phyloP scores from a whole-genome alignment of 371 early-diverging fungal species.

The Rhizopus arrhizus region DNA sequence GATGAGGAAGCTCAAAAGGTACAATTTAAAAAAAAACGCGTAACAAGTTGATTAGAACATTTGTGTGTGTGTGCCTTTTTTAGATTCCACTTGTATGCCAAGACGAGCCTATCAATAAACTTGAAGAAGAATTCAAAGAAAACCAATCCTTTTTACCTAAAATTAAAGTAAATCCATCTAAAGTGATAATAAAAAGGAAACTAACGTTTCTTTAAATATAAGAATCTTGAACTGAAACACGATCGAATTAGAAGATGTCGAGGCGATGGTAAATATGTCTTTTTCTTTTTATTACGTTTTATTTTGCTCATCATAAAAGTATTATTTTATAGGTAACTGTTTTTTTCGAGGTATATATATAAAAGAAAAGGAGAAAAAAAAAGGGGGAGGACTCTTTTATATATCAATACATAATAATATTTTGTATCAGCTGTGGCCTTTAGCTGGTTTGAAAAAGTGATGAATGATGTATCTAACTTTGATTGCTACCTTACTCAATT shows the following conservation, averaged over 20 bases:
- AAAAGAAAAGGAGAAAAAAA: background rate
- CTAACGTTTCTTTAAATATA: constrained; percentile 5
- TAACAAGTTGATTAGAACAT: too few species aligned
- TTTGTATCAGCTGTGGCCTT: constrained; percentile 60
- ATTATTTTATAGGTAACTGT: constrained; percentile 59
- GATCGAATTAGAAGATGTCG: constrained; percentile 64
- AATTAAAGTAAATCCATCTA: constrained; percentile 45
- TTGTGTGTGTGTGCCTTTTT: background rate
- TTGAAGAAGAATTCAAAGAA: constrained; percentile 61
- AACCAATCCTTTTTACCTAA: constrained; percentile 59
- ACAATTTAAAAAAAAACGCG: too few species aligned
- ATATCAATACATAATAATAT: background rate
- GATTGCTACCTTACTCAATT: constrained; percentile 41
- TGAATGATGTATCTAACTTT: constrained; percentile 32
- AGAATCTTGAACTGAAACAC: constrained; percentile 58
- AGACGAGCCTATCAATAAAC: constrained; percentile 47
- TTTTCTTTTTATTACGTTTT: background rate
- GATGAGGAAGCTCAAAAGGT: constrained; percentile 63
- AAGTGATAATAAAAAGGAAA: background rate
- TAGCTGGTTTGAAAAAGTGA: constrained; percentile 68
- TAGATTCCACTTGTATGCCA: constrained; percentile 62
- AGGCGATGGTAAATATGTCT: constrained; percentile 62
- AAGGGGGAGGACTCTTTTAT: background rate
- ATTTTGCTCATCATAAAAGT: background rate
- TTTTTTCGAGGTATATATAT: constrained; percentile 65